These are phyloP conservation scores for Aspergillus texensis DNA, from an alignment of 2,329 filamentous ascomycete species.

Conservation along the genomic window DNA sequence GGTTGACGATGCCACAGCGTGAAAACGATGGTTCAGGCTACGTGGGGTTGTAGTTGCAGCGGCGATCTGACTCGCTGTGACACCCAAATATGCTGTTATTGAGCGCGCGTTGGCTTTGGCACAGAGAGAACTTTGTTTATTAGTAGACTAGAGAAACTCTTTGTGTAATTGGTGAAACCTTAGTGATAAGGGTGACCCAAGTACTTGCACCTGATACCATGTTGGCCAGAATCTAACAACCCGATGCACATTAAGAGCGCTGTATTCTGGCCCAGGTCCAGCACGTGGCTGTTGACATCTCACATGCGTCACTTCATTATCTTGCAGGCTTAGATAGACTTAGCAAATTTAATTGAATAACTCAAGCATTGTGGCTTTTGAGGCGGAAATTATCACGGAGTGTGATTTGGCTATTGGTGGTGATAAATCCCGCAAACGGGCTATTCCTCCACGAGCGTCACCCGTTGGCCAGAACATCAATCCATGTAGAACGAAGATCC, in stretches of 20 bases:
- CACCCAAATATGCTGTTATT: not conserved
- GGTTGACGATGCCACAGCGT: conserved; percentile 56
- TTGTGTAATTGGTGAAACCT: not conserved
- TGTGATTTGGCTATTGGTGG: conserved; percentile 8
- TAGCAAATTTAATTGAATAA: conserved; percentile 13
- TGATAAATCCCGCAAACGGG: conserved; percentile 17
- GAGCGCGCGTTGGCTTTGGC: not conserved
- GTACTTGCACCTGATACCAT: not conserved
- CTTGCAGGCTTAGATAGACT: conserved; percentile 8
- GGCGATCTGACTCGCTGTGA: not conserved
- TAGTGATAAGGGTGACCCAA: not conserved
- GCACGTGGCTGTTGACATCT: not conserved
- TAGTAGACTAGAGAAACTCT: not conserved
- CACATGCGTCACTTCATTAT: not conserved
- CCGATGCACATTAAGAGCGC: not conserved
- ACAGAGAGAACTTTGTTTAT: not conserved
- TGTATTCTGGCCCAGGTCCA: not conserved
- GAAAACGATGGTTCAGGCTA: conserved; percentile 30
- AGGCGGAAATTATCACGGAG: not conserved
- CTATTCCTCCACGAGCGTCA: not conserved
- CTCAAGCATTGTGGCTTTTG: not conserved
- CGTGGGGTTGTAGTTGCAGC: conserved; percentile 26
- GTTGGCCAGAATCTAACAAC: not conserved
- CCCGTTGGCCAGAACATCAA: conserved; percentile 4
- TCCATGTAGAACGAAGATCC: not conserved